Evolutionary conservation across 1,284 basidiomycete genomes (phyloP).

Genomic region (Exobasidium cylindrosporum): DNA sequence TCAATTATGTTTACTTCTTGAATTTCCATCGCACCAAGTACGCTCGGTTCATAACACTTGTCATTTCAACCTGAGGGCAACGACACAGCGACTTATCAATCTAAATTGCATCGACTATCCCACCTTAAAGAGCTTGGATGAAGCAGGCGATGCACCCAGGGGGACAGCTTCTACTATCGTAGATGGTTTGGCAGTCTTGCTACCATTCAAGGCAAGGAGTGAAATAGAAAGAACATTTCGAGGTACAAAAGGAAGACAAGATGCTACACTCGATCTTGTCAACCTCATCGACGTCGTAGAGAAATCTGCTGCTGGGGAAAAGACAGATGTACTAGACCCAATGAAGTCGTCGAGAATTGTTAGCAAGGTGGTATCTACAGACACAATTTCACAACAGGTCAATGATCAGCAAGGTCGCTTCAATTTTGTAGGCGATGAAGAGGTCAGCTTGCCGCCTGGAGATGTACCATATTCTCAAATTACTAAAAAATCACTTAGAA

Average conservation of each 20-base stretch:
- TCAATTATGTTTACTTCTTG: constrained; percentile 41
- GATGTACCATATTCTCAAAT: not conserved
- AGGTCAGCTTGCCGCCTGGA: not conserved
- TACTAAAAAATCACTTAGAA: not conserved
- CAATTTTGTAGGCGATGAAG: constrained; percentile 9
- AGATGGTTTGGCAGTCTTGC: constrained; percentile 28
- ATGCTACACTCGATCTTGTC: constrained; percentile 47
- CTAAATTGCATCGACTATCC: constrained; percentile 25
- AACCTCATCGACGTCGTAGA: constrained; percentile 35
- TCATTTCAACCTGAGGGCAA: constrained; percentile 38
- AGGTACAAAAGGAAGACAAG: constrained; percentile 39
- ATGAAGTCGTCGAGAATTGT: constrained; percentile 17
- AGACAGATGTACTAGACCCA: constrained; percentile 43
- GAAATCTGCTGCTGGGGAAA: constrained; percentile 19
- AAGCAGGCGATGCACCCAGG: constrained; percentile 20
- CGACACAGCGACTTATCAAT: constrained; percentile 27
- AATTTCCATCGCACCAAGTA: constrained; percentile 27
- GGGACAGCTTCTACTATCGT: constrained; percentile 29
- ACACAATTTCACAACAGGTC: constrained; percentile 22
- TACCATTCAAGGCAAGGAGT: constrained; percentile 25
- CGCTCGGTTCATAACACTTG: constrained; percentile 36
- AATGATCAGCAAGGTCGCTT: constrained; percentile 18
- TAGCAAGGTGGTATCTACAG: constrained; percentile 17
- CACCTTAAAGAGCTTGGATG: constrained; percentile 25
- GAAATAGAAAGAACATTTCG: not conserved